A percentile compares a stretch with the other conserved stretches of the same genome.
Evolutionary conservation across 805 yeast genomes (phyloP).

Genomic region (Soucietia sequanensis): DNA sequence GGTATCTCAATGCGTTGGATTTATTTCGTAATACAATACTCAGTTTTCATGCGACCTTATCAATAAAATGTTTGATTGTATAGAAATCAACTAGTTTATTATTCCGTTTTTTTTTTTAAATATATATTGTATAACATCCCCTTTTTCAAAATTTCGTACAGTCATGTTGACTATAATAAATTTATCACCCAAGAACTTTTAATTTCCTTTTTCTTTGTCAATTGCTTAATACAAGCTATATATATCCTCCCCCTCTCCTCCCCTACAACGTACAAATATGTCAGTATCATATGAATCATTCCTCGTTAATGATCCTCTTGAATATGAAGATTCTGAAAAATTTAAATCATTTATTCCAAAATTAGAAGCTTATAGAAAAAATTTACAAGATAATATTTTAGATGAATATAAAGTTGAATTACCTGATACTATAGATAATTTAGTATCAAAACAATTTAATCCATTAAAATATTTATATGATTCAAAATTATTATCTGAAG

Average conservation of each 20-base stretch:
- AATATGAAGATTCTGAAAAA: constrained; percentile 41
- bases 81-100: too few relatives aligned
- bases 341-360: constrained; percentile 47
- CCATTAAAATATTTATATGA: constrained; percentile 34
- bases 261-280: constrained; percentile 2
- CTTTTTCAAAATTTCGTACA: too few relatives aligned
- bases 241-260: background rate
- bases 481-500: constrained; percentile 30
- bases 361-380: constrained; percentile 37
- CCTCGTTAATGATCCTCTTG: constrained; percentile 30
- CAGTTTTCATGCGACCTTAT: too few relatives aligned
- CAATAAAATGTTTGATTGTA: too few relatives aligned
- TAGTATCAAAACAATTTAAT: constrained; percentile 33
- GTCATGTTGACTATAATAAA: too few relatives aligned
- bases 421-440: constrained; percentile 31
- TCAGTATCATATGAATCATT: constrained; percentile 18
- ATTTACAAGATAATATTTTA: constrained; percentile 26
- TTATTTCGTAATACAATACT: too few relatives aligned
- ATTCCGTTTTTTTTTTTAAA: too few relatives aligned
- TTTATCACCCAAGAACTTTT: too few relatives aligned
- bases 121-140: too few relatives aligned
- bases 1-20: too few relatives aligned
- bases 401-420: constrained; percentile 29
- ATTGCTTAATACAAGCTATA: too few relatives aligned
- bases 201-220: too few relatives aligned